Conservation (phyloP, 1,139 yeast species). For the Sugiyamaella sp. region DNA sequence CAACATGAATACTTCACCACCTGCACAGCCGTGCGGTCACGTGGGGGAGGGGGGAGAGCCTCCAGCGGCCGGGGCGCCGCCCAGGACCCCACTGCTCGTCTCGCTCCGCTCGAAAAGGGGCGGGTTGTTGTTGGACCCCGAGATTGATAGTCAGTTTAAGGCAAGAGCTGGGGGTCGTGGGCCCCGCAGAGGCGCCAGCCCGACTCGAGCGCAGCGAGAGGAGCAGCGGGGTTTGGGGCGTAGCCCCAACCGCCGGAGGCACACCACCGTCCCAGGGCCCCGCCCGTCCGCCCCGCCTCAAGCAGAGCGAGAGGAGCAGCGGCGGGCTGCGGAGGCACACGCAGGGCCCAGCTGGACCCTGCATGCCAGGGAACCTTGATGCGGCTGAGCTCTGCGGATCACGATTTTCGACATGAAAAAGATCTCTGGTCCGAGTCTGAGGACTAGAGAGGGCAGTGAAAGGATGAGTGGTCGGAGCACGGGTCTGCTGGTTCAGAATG, state of each 20-base stretch:
- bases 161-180: too few species aligned
- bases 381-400: not conserved
- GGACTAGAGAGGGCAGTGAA: too few species aligned
- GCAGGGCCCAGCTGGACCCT: too few species aligned
- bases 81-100: too few species aligned
- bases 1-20: not conserved
- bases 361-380: not conserved
- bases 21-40: conserved; percentile 3
- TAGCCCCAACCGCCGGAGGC: too few species aligned
- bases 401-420: not conserved
- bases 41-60: not conserved
- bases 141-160: too few species aligned
- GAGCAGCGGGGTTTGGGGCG: too few species aligned
- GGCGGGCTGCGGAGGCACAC: not conserved
- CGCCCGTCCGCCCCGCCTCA: not conserved
- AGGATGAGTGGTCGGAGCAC: not conserved
- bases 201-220: too few species aligned
- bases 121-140: too few species aligned
- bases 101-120: too few species aligned
- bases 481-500: conserved; percentile 21
- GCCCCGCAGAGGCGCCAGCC: too few species aligned
- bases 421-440: not conserved
- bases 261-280: too few species aligned
- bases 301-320: not conserved
- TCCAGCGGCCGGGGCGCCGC: conserved; percentile 1